Percentiles rank a stretch among this genome's conserved stretches.
phyloP scores from a whole-genome alignment of 2,329 filamentous ascomycete genomes.

The Cercospora sojina region DNA sequence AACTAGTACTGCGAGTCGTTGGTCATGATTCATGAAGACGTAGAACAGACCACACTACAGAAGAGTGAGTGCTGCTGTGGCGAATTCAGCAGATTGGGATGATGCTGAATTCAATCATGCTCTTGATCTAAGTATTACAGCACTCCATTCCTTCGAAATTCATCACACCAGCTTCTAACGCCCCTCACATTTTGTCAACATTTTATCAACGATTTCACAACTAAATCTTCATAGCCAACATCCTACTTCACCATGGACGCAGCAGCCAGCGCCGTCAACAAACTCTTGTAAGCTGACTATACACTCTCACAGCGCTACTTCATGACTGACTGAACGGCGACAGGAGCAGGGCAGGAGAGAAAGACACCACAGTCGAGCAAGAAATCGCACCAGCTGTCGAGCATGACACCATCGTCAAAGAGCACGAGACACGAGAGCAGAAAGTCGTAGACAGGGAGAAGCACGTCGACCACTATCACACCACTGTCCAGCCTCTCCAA shows the following conservation, averaged over 20 bases:
- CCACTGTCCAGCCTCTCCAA: slow-evolving; percentile 30
- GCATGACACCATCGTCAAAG: slow-evolving; percentile 21
- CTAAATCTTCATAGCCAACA: not conserved
- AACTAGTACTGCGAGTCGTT: not conserved
- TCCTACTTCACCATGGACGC: slow-evolving; percentile 13
- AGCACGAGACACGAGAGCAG: slow-evolving; percentile 22
- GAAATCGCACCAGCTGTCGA: slow-evolving; percentile 28
- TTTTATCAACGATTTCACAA: not conserved
- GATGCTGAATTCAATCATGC: not conserved
- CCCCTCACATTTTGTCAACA: not conserved
- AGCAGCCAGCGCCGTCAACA: slow-evolving; percentile 14
- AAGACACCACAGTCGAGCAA: slow-evolving; percentile 25
- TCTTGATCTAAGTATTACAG: not conserved
- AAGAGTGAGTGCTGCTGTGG: not conserved
- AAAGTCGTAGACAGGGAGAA: slow-evolving; percentile 22
- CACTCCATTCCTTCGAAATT: not conserved
- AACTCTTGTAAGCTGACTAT: slow-evolving; percentile 6
- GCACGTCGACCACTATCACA: slow-evolving; percentile 34
- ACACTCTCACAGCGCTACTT: not conserved
- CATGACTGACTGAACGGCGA: not conserved
- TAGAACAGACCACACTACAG: not conserved
- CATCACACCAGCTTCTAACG: not conserved
- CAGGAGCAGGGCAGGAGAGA: slow-evolving; percentile 12
- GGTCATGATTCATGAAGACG: slow-evolving; percentile 2
- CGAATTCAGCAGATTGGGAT: not conserved